Conservation (phyloP, 2,329 filamentous ascomycete species). For the Penicillium palitans region DNA sequence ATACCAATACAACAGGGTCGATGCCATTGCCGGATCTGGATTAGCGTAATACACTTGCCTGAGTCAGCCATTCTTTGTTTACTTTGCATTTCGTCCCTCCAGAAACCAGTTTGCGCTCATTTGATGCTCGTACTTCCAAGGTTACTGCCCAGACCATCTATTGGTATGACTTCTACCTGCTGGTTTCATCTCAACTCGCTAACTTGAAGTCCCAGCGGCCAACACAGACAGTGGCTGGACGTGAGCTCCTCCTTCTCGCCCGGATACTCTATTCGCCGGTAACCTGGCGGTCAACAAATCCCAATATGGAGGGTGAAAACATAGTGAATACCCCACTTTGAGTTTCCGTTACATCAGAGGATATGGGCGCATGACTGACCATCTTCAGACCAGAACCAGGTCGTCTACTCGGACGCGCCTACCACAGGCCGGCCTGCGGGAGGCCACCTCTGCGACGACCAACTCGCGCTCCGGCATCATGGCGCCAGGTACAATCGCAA, state of each 20-base stretch:
- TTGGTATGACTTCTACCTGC: slow-evolving; percentile 4
- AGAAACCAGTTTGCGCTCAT: slow-evolving; percentile 16
- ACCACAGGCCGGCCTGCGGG: slow-evolving; percentile 44
- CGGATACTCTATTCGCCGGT: slow-evolving; percentile 27
- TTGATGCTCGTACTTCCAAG: neutral
- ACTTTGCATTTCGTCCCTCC: slow-evolving; percentile 20
- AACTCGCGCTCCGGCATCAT: slow-evolving; percentile 54
- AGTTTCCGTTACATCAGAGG: neutral
- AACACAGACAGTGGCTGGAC: slow-evolving; percentile 26
- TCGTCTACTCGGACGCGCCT: slow-evolving; percentile 32
- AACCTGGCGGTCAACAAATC: slow-evolving; percentile 24
- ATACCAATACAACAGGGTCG: slow-evolving; percentile 4
- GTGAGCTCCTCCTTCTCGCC: slow-evolving; percentile 25
- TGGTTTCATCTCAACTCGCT: neutral
- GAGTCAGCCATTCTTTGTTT: slow-evolving; percentile 39
- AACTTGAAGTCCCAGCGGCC: slow-evolving; percentile 1
- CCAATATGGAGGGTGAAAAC: slow-evolving; percentile 38
- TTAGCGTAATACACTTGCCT: slow-evolving; percentile 17
- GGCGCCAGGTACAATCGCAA: slow-evolving; percentile 46
- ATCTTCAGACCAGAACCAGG: slow-evolving; percentile 29
- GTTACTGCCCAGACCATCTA: slow-evolving; percentile 5
- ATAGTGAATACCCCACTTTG: slow-evolving; percentile 25
- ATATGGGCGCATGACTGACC: neutral
- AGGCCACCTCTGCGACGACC: slow-evolving; percentile 53
- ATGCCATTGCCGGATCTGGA: slow-evolving; percentile 14